Conservation (phyloP, 2,329 filamentous ascomycete genomes). For the Fusarium euwallaceae region DNA sequence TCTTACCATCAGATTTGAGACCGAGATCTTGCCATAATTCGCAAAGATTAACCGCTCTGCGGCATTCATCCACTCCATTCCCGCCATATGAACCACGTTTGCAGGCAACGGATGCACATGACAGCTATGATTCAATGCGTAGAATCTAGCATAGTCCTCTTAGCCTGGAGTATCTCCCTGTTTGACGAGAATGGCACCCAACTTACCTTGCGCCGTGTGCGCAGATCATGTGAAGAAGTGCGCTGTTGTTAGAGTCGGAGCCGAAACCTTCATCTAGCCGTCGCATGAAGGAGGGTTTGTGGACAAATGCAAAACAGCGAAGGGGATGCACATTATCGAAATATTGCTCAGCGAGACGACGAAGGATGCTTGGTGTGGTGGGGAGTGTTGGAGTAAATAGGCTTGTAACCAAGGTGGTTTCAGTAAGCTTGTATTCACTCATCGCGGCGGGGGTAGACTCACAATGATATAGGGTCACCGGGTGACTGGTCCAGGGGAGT, state of each 20-base stretch:
- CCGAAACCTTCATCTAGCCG: not conserved
- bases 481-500: not conserved
- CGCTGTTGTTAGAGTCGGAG: not conserved
- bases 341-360: not conserved
- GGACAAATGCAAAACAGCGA: not conserved
- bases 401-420: not conserved
- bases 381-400: not conserved
- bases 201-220: not conserved
- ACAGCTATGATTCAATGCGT: too few relatives aligned
- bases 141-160: fast-evolving
- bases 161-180: not conserved
- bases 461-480: not conserved
- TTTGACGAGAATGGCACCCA: not conserved
- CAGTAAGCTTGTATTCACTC: not conserved
- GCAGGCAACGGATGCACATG: too few relatives aligned
- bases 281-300: not conserved
- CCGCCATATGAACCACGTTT: too few relatives aligned
- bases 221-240: not conserved
- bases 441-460: not conserved
- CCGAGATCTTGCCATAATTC: too few relatives aligned
- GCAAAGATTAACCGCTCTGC: too few relatives aligned
- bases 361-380: not conserved
- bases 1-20: too few relatives aligned
- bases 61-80: too few relatives aligned
- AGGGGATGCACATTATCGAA: not conserved